Base-by-base conservation (phyloP, 371 early-diverging fungal genomes). In the Quaeritorhiza haematococci region DNA sequence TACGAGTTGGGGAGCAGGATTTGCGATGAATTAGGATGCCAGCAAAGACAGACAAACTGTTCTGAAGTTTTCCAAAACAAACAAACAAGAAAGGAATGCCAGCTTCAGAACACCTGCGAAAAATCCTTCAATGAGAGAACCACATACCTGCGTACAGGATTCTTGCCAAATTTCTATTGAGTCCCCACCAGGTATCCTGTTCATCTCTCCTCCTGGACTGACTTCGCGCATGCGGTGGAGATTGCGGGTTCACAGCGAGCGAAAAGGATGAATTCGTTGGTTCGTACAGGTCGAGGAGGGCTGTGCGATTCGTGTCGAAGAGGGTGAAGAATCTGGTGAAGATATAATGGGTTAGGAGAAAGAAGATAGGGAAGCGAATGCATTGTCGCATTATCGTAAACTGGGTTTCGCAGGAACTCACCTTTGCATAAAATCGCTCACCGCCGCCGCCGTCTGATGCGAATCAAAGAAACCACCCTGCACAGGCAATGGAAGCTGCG, bases 271-370 rank as follows among this genome's bases (percentile, higher is more conserved):
- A 50, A 10, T 41, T 47, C 28, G 62, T 64, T 27, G 21, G 27
- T 15, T 52, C 44, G 49, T 70, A 73, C 17, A 70, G 35, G 44
- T 64, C 56, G 15, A 47, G 17, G 3, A 73, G 55, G 1, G 45
- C 64, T 8, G 53, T 33, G 1, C 71, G 65, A 48, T 73, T 64
- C n/a, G 42, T 44, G 49, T 73, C 73, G 61, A 69, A 69, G 34
- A 62, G 50, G 3, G 33, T 47, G 29, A 63, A 69, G 38, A 67
- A 73, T 45, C 63, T 65, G 42, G 49, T 21, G 48, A 2, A 24
- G 6, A 23, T 44, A 19, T 7, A 27, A 34, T 8, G 33, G 19
- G 13, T 28, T 43, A 19, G 41, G 19, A 4, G 35, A 24, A 43
- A 38, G 26, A 21, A 5, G 21, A 29, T 21, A 30, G 38, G 46